Evolutionary conservation across 2,329 filamentous ascomycete genomes (phyloP), one percentile per base, ranked within the genome.

Genomic region (Aspergillus cejpii): DNA sequence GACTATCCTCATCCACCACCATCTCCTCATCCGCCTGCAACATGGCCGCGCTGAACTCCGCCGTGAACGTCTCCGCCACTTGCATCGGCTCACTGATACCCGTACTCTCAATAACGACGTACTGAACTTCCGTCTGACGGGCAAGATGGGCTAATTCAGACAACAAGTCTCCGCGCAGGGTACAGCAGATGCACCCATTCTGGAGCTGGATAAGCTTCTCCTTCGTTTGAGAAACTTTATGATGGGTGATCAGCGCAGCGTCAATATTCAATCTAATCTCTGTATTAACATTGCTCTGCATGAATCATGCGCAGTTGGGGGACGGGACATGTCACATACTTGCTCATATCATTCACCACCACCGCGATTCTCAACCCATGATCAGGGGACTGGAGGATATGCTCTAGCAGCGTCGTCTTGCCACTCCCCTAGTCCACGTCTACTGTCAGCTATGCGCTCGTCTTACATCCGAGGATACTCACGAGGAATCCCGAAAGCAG

Each of bases 131-230:
- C 14, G 79, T 74, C 1, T 79, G 72, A 56, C 81, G 76, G 0
- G 82, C 75, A 1, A 87, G 70, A 1, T 74, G 74, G 0, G 83
- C 82, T 0, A 87, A 74, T 59, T 87, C 84, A 47, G 84, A 78
- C 0, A 88, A 73, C 1, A 87, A 65, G 44, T 87, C 84, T 1
- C 83, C 83, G 3, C 84, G 79, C 0, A 87, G 71, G 0, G 83
- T 87, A 55, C 84, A 88, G 69, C 84, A 88, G 55, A 88, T 88
- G 52, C 84, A 87, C 7, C 84, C 82, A 49, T 85, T 86, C 56
- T 85, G 81, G 43, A 86, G 73, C 7, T 81, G 77, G 12, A 85
- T 78, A 24, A 85, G 72, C 50, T 84, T 82, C 51, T 84, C 80
- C 29, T 81, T 68, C 0, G 77, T 78, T 51, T 77, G 74, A 2